A percentile compares a stretch with the other conserved stretches of the same genome.
Evolutionary conservation across 768 basidiomycete genomes (phyloP).

Genomic region (Lactarius evosmus): DNA sequence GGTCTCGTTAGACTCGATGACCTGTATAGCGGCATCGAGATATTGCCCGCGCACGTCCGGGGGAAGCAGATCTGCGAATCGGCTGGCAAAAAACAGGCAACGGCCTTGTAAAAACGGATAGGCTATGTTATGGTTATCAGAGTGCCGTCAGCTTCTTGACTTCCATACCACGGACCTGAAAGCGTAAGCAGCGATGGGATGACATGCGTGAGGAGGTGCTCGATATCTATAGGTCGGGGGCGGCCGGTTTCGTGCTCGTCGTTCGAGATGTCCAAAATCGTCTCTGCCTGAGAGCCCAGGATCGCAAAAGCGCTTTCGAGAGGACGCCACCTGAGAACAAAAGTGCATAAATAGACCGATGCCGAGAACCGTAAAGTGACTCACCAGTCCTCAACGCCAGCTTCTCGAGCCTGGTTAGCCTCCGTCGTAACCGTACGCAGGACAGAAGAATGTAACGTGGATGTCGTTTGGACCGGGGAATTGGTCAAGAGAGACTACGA

Average conservation of each 20-base stretch:
- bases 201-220: slow-evolving; percentile 68
- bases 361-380: slow-evolving; percentile 26
- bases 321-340: slow-evolving; percentile 74
- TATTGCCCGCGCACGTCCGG: slow-evolving; percentile 76
- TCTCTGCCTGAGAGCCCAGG: slow-evolving; percentile 76
- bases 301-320: slow-evolving; percentile 83
- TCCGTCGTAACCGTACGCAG: slow-evolving; percentile 51
- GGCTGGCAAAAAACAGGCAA: slow-evolving; percentile 91
- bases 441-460: slow-evolving; percentile 52
- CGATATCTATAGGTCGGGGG: slow-evolving; percentile 70
- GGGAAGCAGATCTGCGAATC: slow-evolving; percentile 75
- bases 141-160: neutral
- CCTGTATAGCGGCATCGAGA: slow-evolving; percentile 80
- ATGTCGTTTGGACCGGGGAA: slow-evolving; percentile 47
- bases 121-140: slow-evolving; percentile 44
- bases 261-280: slow-evolving; percentile 71
- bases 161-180: slow-evolving; percentile 50
- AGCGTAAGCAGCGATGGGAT: slow-evolving; percentile 73
- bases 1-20: slow-evolving; percentile 69
- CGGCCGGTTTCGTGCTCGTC: slow-evolving; percentile 67
- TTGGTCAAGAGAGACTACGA: slow-evolving; percentile 56
- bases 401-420: slow-evolving; percentile 53
- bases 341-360: slow-evolving; percentile 15
- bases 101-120: slow-evolving; percentile 92
- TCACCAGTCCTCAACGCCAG: slow-evolving; percentile 63